Evolutionary conservation across 2,329 filamentous ascomycete genomes (phyloP), one percentile per base, ranked within the genome.

Genomic region (Eutypa lata): DNA sequence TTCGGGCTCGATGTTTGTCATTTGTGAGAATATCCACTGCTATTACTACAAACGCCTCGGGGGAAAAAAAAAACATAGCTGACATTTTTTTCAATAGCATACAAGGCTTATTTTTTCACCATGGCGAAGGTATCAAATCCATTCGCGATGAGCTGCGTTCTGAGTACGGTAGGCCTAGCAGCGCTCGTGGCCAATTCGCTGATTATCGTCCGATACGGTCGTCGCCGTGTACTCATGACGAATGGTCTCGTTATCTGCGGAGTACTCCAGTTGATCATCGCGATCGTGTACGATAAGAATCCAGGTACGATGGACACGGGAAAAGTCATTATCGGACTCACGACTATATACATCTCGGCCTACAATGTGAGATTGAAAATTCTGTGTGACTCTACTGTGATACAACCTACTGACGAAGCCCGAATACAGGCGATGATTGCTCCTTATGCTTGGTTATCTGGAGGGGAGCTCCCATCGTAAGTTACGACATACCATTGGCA

Each of bases 81-180:
- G 45, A 54, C 19, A 54, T 26, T 13, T 11, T 40, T 35, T n/a
- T 64, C 18, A 13, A 63, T 37, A 76, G 76, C 73, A 2, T 76
- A 76, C 58, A 69, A 71, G 42, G 78, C 78, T 7, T 82, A 81
- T 64, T 81, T 81, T 70, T 78, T 82, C 63, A 71, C 75, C 54
- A 80, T 81, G 75, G 77, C 77, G 19, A 68, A 72, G 40, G 75
- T 81, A 14, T 65, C 71, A 7, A 69, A 76, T 45, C 72, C 77
- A 7, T 81, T 81, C 61, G 73, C 74, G 53, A 81, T 80, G 69
- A 71, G 72, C 50, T 78, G 76, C 58, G 77, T 80, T 19, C 71
- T 81, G 6, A 74, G 69, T 54, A 70, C 72, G 7, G 69, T 79
- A 44, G 77, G 77, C 22, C 72, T 81, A 18, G 51, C 76, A 22